phyloP scores from a whole-genome alignment of 306 rosid genomes.

The Prinsepia uniflora region DNA sequence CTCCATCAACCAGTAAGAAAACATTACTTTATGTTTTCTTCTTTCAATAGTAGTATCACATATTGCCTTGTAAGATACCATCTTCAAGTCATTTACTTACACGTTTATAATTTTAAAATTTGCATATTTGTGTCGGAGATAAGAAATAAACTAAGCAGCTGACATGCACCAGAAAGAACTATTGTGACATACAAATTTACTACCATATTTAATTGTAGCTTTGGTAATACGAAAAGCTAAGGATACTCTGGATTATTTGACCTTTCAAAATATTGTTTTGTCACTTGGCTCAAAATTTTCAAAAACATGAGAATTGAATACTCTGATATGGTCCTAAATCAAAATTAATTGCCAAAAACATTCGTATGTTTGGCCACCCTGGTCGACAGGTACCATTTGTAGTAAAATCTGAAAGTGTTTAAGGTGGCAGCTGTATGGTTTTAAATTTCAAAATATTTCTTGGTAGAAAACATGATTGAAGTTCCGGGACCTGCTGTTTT shows the following conservation, averaged over 20 bases:
- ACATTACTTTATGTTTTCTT: not conserved
- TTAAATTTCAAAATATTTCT: slow-evolving; percentile 5
- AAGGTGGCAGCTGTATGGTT: not conserved
- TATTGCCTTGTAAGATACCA: not conserved
- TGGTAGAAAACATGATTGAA: not conserved
- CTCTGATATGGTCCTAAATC: not conserved
- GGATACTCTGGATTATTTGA: not conserved
- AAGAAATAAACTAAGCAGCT: not conserved
- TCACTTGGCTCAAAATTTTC: not conserved
- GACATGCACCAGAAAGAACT: not conserved
- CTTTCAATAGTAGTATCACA: not conserved
- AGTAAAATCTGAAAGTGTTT: not conserved
- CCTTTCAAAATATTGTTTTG: not conserved
- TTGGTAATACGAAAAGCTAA: not conserved
- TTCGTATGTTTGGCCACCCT: not conserved
- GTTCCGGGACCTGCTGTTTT: slow-evolving; percentile 23
- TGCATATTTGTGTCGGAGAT: slow-evolving; percentile 8
- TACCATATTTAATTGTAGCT: not conserved
- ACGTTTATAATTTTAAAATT: not conserved
- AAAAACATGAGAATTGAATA: not conserved
- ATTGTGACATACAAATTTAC: not conserved
- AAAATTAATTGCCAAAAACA: slow-evolving; percentile 1
- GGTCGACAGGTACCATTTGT: not conserved
- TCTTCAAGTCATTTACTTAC: not conserved
- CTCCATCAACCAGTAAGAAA: slow-evolving; percentile 77